phyloP scores from a whole-genome alignment of 495 filamentous ascomycete species.

The Tuber umbilicatum region DNA sequence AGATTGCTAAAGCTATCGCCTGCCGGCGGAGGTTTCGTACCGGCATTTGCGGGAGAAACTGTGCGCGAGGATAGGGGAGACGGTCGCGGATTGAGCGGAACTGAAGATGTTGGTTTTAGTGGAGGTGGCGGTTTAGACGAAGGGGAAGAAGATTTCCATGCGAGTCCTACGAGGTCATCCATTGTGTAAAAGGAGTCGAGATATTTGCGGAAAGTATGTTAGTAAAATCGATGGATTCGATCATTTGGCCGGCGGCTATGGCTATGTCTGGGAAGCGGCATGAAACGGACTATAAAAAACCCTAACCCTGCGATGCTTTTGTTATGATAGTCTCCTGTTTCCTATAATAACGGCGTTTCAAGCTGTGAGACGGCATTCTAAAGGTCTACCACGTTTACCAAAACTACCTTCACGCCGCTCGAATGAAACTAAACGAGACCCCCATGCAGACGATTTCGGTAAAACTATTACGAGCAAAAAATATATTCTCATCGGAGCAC shows the following conservation, averaged over 20 bases:
- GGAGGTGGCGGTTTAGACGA: slow-evolving; percentile 15
- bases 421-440: neutral
- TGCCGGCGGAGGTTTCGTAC: slow-evolving; percentile 5
- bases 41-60: slow-evolving; percentile 21
- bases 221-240: neutral
- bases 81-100: slow-evolving; percentile 31
- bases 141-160: slow-evolving; percentile 29
- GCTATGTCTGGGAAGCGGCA: neutral
- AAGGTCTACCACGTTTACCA: neutral
- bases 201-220: neutral
- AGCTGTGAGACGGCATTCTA: neutral
- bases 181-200: slow-evolving; percentile 11
- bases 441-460: neutral
- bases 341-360: neutral
- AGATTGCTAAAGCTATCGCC: slow-evolving; percentile 83
- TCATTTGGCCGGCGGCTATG: neutral
- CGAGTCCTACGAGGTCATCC: slow-evolving; percentile 33
- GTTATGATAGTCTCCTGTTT: too few relatives aligned
- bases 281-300: neutral
- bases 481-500: neutral
- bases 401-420: neutral
- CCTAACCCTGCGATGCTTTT: neutral
- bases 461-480: neutral
- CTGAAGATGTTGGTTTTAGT: slow-evolving; percentile 20
- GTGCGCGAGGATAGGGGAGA: slow-evolving; percentile 21